Evolutionary conservation across 805 yeast species (phyloP).

Genomic region (Helenozyma rhizophorensis): DNA sequence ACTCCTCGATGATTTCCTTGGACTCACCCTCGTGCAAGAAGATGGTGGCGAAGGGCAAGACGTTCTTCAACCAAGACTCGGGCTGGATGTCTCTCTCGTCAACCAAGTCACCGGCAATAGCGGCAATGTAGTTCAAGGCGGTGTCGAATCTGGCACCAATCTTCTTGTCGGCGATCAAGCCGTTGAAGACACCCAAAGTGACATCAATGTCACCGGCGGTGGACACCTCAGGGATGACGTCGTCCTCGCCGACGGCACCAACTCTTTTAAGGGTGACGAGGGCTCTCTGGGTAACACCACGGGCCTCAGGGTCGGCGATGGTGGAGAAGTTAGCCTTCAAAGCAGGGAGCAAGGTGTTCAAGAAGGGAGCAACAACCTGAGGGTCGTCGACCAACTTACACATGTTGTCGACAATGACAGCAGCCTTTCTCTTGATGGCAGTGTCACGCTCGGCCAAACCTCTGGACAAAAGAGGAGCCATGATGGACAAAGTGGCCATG

Average conservation of each 20-base stretch:
- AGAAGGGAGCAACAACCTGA: constrained; percentile 99
- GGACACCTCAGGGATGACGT: constrained; percentile 92
- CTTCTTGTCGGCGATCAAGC: constrained; percentile 64
- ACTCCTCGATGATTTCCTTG: constrained; percentile 84
- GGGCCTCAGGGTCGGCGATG: constrained; percentile 99
- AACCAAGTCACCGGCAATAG: constrained; percentile 97
- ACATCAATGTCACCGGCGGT: constrained; percentile 96
- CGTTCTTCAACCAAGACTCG: constrained; percentile 81
- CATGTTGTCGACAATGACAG: constrained; percentile 99
- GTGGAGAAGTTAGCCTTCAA: constrained; percentile 88
- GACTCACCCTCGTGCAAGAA: constrained; percentile 93
- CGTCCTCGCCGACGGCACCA: constrained; percentile 91
- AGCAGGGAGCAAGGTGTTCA: constrained; percentile 93
- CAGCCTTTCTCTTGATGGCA: constrained; percentile 98
- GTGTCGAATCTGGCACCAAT: constrained; percentile 72
- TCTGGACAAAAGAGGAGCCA: constrained; percentile 98
- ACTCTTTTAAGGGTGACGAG: constrained; percentile 97
- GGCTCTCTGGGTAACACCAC: constrained; percentile 97
- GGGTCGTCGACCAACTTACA: constrained; percentile 99
- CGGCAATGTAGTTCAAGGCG: constrained; percentile 81
- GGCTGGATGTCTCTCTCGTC: constrained; percentile 95
- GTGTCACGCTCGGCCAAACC: constrained; percentile 99
- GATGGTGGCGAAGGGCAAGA: constrained; percentile 92
- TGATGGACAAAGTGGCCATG: constrained; percentile 97
- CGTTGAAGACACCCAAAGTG: constrained; percentile 76